Base-by-base conservation (phyloP, 768 basidiomycete genomes). In the Pleurotus pulmonarius region DNA sequence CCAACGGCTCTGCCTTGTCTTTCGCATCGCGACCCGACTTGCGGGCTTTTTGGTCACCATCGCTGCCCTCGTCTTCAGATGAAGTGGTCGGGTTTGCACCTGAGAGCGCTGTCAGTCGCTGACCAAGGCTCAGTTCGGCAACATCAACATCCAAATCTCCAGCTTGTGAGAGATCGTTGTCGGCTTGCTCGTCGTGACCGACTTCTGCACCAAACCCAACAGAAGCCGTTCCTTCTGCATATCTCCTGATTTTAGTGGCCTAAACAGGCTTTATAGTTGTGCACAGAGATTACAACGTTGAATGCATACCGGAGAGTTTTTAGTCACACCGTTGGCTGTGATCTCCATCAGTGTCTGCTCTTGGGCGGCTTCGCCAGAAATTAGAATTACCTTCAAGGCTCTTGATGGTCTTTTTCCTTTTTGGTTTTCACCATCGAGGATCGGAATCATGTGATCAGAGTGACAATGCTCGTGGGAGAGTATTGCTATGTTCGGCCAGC, bases 81-180 rank as follows among this genome's bases (percentile, higher is more conserved):
- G 81, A 82, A 1, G 76, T 71, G 13, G 67, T 62, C 16, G 70
- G 68, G n/a, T 73, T 79, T 18, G 69, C 71, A 44, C 86, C 85
- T 26, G 83, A 80, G 16, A 92, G 70, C 15, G 88, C 90, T 1
- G 90, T 87, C 52, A 98, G 75, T 12, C 94, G 83, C 71, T 98
- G 92, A 4, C 95, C 96, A 3, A 98, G 82, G 40, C 90, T 92
- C 12, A 95, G 80, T 69, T 98, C 95, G 2, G 94, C 94, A 49
- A 94, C 77, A 67, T 96, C 85, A 8, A 87, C 85, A 60, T 93
- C 90, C 8, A 94, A 78, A 37, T 83, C 72, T 25, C 91, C 66
- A 58, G 82, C 76, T 29, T 71, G 75, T 29, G 71, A 65, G 13
- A 73, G 72, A 3, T 77, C 70, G 56, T 83, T 84, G 60, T 85